phyloP scores from a whole-genome alignment of 805 yeast species.

The Yarrowia sp. region DNA sequence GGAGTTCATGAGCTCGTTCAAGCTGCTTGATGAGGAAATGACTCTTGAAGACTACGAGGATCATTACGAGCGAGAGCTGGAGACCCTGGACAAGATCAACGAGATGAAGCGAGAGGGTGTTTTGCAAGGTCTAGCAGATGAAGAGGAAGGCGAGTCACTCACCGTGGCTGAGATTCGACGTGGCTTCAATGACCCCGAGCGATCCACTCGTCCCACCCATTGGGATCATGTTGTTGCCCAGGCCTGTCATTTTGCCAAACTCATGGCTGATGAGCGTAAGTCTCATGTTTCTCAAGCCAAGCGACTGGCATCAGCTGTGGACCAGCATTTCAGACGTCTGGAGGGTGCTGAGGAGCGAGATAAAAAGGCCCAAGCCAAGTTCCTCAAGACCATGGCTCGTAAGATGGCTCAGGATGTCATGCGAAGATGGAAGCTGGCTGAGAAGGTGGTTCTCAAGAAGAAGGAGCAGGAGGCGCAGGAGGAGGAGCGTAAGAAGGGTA shows the following conservation, averaged over 20 bases:
- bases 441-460: constrained; percentile 67
- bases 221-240: constrained; percentile 75
- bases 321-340: constrained; percentile 77
- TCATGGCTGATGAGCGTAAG: constrained; percentile 62
- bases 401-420: constrained; percentile 79
- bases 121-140: constrained; percentile 25
- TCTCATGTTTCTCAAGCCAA: constrained; percentile 64
- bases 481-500: constrained; percentile 72
- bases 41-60: constrained; percentile 56
- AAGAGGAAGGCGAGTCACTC: constrained; percentile 5
- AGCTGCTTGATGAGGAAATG: constrained; percentile 59
- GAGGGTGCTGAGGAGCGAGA: constrained; percentile 86
- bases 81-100: constrained; percentile 44
- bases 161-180: constrained; percentile 33
- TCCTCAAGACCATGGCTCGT: constrained; percentile 67
- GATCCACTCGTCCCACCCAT: constrained; percentile 46
- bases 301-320: constrained; percentile 76
- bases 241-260: constrained; percentile 64
- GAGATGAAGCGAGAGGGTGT: constrained; percentile 44
- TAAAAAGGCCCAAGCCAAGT: constrained; percentile 69
- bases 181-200: constrained; percentile 50
- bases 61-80: constrained; percentile 53
- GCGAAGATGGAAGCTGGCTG: constrained; percentile 87
- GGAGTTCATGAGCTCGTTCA: constrained; percentile 53
- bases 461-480: constrained; percentile 65